These are phyloP conservation scores for Sugiyamaella sp. DNA, from an alignment of 1,139 yeast species.

Conservation along the genomic window DNA sequence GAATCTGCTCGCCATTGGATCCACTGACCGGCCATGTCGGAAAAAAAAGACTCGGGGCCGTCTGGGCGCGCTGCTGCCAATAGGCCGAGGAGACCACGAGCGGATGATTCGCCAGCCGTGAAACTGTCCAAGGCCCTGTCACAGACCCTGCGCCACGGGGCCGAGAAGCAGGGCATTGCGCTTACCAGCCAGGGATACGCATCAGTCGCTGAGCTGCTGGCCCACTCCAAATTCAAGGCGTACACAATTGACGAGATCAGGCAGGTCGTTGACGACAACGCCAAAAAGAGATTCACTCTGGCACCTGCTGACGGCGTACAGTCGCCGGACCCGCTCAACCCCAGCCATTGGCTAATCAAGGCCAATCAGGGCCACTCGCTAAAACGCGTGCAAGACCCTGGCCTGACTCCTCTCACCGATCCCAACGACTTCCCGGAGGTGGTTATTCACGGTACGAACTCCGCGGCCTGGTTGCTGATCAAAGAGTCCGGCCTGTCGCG, in stretches of 20 bases:
- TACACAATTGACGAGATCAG: constrained; percentile 59
- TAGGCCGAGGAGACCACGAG: no score
- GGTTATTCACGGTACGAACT: constrained; percentile 81
- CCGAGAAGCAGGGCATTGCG: constrained; percentile 63
- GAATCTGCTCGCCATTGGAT: no score
- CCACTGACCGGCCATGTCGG: no score
- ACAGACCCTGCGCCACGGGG: constrained; percentile 81
- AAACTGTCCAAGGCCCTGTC: constrained; percentile 74
- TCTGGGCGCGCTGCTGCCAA: no score
- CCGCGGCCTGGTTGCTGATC: constrained; percentile 54
- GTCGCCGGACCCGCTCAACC: constrained; percentile 25
- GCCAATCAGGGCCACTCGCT: constrained; percentile 95
- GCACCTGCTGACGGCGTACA: constrained; percentile 37
- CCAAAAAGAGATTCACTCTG: constrained; percentile 67
- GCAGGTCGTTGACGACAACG: constrained; percentile 64
- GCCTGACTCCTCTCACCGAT: constrained; percentile 39
- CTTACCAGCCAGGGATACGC: constrained; percentile 74
- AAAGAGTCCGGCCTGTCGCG: constrained; percentile 59
- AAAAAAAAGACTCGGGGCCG: no score
- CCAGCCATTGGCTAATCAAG: constrained; percentile 53
- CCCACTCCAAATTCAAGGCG: constrained; percentile 61
- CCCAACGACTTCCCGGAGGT: constrained; percentile 46
- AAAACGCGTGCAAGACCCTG: constrained; percentile 51
- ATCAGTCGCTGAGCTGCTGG: constrained; percentile 53
- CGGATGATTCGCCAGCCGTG: constrained; percentile 33